phyloP scores from a whole-genome alignment of 768 basidiomycete species.

The Psilocybe cubensis region DNA sequence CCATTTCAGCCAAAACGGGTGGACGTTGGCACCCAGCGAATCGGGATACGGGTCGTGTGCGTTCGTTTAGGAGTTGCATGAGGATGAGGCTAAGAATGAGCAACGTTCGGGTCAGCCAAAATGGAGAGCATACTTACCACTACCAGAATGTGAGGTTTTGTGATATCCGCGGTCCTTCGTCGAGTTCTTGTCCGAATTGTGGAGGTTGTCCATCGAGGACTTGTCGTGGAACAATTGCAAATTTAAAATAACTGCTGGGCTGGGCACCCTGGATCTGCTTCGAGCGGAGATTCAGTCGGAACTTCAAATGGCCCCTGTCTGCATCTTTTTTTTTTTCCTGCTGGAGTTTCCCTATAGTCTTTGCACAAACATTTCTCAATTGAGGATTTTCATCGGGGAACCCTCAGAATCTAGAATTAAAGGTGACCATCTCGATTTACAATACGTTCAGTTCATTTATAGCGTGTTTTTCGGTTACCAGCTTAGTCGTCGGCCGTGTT shows the following conservation, averaged over 20 bases:
- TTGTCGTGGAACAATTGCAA: constrained; percentile 2
- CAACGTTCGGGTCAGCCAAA: not conserved
- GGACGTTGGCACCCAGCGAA: not conserved
- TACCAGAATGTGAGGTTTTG: not conserved
- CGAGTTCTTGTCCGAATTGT: not conserved
- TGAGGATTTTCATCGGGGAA: too few species aligned
- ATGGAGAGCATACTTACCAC: constrained; percentile 9
- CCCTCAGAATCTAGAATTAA: too few species aligned
- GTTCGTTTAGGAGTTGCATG: constrained; percentile 8
- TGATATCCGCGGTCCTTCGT: not conserved
- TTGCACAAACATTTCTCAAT: too few species aligned
- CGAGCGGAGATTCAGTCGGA: not conserved
- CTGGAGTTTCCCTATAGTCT: too few species aligned
- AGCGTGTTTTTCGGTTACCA: too few species aligned
- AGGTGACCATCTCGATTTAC: too few species aligned
- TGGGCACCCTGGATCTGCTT: not conserved
- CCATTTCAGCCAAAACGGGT: not conserved
- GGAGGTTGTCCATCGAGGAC: not conserved
- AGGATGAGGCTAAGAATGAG: constrained; percentile 17
- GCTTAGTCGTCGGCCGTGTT: too few species aligned
- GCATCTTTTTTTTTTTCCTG: too few species aligned
- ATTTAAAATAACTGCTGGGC: not conserved
- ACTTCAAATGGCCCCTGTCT: not conserved
- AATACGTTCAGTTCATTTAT: too few species aligned
- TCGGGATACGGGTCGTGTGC: constrained; percentile 3